phyloP scores from a whole-genome alignment of 805 yeast species.

The Metschnikowia baotianmanensis region DNA sequence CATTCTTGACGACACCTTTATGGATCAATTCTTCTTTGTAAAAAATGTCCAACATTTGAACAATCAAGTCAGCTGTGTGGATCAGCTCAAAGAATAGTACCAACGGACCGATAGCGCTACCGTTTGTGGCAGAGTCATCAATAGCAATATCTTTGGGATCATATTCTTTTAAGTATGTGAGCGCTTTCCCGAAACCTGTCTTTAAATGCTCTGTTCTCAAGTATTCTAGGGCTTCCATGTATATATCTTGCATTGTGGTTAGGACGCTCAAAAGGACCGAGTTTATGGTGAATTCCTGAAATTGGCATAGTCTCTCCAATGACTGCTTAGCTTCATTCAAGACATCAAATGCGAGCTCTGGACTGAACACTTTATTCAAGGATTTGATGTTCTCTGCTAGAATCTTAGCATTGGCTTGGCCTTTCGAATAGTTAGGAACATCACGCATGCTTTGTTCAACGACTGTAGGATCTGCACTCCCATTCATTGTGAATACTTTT shows the following conservation, averaged over 20 bases:
- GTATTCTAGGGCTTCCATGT: conserved; percentile 59
- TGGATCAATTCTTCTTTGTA: conserved; percentile 77
- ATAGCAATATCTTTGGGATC: conserved; percentile 50
- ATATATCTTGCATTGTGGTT: conserved; percentile 55
- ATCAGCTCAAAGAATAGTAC: conserved; percentile 86
- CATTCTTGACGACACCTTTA: conserved; percentile 60
- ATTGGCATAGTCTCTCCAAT: conserved; percentile 51
- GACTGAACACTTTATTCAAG: conserved; percentile 71
- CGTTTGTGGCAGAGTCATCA: conserved; percentile 6
- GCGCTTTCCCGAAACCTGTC: conserved; percentile 81
- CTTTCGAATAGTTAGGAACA: conserved; percentile 48
- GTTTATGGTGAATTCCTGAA: conserved; percentile 35
- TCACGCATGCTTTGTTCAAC: not conserved
- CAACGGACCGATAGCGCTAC: conserved; percentile 69
- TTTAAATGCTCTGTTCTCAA: conserved; percentile 75
- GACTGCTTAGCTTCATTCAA: conserved; percentile 66
- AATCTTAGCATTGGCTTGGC: conserved; percentile 79
- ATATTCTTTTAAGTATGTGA: conserved; percentile 64
- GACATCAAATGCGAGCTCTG: conserved; percentile 72
- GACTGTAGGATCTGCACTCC: conserved; percentile 1
- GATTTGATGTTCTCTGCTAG: conserved; percentile 72
- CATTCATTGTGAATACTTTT: conserved; percentile 48
- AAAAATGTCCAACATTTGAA: conserved; percentile 89
- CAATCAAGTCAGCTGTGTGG: conserved; percentile 86
- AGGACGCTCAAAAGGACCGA: conserved; percentile 32